A percentile compares a stretch with the other conserved stretches of the same genome.
Evolutionary conservation across 1,139 yeast species (phyloP).

Genomic region (Lizanozyma gosingica): DNA sequence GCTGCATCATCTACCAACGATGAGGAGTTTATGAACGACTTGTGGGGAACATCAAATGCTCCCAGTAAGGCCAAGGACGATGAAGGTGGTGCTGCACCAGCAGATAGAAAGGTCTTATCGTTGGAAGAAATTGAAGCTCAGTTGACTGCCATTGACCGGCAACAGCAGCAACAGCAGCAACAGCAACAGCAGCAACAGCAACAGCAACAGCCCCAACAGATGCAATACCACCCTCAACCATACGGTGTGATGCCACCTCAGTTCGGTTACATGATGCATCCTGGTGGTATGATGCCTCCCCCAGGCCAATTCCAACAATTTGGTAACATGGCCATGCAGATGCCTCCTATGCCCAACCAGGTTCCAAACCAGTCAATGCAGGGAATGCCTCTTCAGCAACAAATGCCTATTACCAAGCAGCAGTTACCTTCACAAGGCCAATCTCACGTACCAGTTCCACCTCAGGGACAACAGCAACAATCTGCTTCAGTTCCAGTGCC

Average conservation of each 20-base stretch:
- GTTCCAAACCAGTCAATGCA: slow-evolving; percentile 3
- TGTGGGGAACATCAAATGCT: slow-evolving; percentile 37
- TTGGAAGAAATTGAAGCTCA: slow-evolving; percentile 75
- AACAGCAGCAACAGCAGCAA: slow-evolving; percentile 17
- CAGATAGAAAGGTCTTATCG: slow-evolving; percentile 43
- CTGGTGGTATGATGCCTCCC: slow-evolving; percentile 30
- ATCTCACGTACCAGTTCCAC: too few species aligned
- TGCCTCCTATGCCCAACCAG: slow-evolving; percentile 1
- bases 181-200: slow-evolving; percentile 18
- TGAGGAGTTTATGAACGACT: slow-evolving; percentile 42
- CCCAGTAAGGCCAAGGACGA: slow-evolving; percentile 12
- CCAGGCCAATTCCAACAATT: slow-evolving; percentile 16
- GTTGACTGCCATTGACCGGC: slow-evolving; percentile 40
- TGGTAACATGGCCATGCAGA: slow-evolving; percentile 13
- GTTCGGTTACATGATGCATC: slow-evolving; percentile 34
- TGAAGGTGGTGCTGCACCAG: slow-evolving; percentile 6
- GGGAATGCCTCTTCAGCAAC: slow-evolving; percentile 8
- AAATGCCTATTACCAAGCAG: slow-evolving; percentile 9
- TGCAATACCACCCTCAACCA: slow-evolving; percentile 13
- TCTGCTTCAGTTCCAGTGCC: slow-evolving; percentile 9
- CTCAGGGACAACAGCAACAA: slow-evolving; percentile 10
- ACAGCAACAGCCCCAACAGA: slow-evolving; percentile 10
- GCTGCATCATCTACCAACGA: slow-evolving; percentile 37
- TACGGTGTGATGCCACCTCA: slow-evolving; percentile 33
- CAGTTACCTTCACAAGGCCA: too few species aligned